Conservation (phyloP, 768 basidiomycete species). For the Suillus clintonianus region DNA sequence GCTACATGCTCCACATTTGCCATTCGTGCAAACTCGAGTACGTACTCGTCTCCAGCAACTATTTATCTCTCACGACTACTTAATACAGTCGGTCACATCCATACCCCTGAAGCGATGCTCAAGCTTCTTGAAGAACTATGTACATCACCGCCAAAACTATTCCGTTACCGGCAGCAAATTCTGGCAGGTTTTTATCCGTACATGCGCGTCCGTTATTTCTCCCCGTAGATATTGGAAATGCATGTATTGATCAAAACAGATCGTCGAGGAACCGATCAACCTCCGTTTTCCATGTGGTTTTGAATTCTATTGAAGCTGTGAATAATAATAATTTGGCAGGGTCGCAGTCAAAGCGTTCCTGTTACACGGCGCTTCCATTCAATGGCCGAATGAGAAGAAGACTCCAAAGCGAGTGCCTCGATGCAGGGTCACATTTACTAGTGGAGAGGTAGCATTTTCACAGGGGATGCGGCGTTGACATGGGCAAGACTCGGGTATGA, state of each 20-base stretch:
- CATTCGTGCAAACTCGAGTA: background rate
- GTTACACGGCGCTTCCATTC: background rate
- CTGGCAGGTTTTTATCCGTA: background rate
- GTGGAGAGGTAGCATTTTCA: background rate
- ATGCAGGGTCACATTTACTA: background rate
- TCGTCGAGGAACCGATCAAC: background rate
- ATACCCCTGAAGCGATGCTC: background rate
- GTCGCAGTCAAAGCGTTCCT: background rate
- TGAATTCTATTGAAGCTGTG: background rate
- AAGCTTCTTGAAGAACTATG: background rate
- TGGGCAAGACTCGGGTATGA: background rate
- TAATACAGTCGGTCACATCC: background rate
- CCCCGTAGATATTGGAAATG: too few species aligned
- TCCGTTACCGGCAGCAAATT: background rate
- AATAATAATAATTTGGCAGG: background rate
- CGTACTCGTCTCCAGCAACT: background rate
- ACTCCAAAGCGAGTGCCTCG: background rate
- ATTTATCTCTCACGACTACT: background rate
- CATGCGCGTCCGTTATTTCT: too few species aligned
- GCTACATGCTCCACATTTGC: background rate
- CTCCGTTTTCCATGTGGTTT: background rate
- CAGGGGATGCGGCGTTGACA: background rate
- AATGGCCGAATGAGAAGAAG: background rate
- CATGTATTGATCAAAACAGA: background rate
- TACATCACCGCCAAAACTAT: background rate